These are phyloP conservation scores for Kodamaea fukazawae DNA, from an alignment of 805 yeast species.

Conservation along the genomic window DNA sequence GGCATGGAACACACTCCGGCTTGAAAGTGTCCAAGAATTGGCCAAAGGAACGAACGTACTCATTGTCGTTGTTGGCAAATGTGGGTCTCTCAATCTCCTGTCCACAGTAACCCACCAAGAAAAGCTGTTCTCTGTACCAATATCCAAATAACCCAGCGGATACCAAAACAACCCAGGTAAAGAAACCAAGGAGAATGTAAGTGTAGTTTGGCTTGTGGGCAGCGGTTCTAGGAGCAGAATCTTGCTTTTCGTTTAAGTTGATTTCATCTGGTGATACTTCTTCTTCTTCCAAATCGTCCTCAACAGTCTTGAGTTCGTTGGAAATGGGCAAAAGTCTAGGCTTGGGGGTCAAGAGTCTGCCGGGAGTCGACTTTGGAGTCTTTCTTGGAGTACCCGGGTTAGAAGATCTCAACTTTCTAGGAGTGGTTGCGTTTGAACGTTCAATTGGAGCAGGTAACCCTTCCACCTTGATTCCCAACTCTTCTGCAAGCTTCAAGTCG, in stretches of 20 bases:
- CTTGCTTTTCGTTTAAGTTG: no score
- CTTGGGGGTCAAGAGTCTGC: slow-evolving; percentile 9
- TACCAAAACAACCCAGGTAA: slow-evolving; percentile 24
- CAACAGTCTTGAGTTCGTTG: slow-evolving; percentile 11
- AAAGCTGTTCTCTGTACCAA: slow-evolving; percentile 65
- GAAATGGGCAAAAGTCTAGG: slow-evolving; percentile 14
- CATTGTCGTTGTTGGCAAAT: slow-evolving; percentile 27
- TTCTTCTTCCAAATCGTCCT: slow-evolving; percentile 12
- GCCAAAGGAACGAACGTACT: slow-evolving; percentile 40
- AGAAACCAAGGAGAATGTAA: slow-evolving; percentile 10
- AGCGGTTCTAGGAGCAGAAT: no score
- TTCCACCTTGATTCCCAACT: slow-evolving; percentile 26
- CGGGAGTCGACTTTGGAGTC: slow-evolving; percentile 3
- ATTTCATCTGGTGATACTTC: no score
- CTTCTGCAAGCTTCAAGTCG: slow-evolving; percentile 31
- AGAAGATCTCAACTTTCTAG: slow-evolving; percentile 10
- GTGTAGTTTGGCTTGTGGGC: not conserved
- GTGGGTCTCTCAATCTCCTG: slow-evolving; percentile 48
- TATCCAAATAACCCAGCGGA: slow-evolving; percentile 40
- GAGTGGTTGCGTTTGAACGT: slow-evolving; percentile 6
- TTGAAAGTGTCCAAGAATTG: slow-evolving; percentile 44
- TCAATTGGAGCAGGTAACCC: slow-evolving; percentile 10
- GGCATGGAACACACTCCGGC: slow-evolving; percentile 76
- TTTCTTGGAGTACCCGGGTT: slow-evolving; percentile 11
- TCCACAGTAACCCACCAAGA: slow-evolving; percentile 74